These are phyloP conservation scores for Imleria badia DNA, from an alignment of 768 basidiomycete species.

Conservation along the genomic window DNA sequence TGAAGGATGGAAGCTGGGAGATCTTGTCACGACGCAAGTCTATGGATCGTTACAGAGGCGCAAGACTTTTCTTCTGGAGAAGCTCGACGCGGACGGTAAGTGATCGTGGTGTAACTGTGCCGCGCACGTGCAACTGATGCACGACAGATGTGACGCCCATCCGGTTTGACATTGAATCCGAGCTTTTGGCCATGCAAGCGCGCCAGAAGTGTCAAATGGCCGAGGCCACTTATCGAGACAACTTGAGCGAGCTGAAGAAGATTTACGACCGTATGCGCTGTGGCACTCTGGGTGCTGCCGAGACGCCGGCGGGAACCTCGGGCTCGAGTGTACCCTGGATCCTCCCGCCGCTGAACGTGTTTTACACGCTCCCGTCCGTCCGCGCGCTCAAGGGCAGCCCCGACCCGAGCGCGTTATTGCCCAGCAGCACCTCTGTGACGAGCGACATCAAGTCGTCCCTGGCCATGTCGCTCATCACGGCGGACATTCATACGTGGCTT, in stretches of 20 bases:
- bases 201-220: slow-evolving; percentile 27
- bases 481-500: slow-evolving; percentile 52
- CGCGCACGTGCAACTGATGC: not conserved
- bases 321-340: slow-evolving; percentile 5
- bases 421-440: not conserved
- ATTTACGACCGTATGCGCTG: slow-evolving; percentile 48
- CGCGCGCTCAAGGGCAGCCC: slow-evolving; percentile 31
- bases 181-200: slow-evolving; percentile 29
- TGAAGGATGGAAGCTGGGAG: slow-evolving; percentile 43
- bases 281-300: slow-evolving; percentile 5
- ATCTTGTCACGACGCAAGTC: slow-evolving; percentile 40
- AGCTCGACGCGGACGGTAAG: slow-evolving; percentile 39
- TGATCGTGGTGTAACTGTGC: not conserved
- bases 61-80: slow-evolving; percentile 42
- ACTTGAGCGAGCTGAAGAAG: slow-evolving; percentile 37
- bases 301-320: not conserved
- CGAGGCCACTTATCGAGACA: slow-evolving; percentile 26
- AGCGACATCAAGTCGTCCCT: slow-evolving; percentile 30
- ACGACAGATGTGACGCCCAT: slow-evolving; percentile 22
- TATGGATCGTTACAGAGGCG: slow-evolving; percentile 40
- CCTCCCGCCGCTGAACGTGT: slow-evolving; percentile 48
- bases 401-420: slow-evolving; percentile 5
- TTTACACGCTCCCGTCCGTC: slow-evolving; percentile 50
- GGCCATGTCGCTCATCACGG: slow-evolving; percentile 37
- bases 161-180: slow-evolving; percentile 23